Evolutionary conservation across 331 rosid species (phyloP).

Genomic region (Pyrus hybrid): DNA sequence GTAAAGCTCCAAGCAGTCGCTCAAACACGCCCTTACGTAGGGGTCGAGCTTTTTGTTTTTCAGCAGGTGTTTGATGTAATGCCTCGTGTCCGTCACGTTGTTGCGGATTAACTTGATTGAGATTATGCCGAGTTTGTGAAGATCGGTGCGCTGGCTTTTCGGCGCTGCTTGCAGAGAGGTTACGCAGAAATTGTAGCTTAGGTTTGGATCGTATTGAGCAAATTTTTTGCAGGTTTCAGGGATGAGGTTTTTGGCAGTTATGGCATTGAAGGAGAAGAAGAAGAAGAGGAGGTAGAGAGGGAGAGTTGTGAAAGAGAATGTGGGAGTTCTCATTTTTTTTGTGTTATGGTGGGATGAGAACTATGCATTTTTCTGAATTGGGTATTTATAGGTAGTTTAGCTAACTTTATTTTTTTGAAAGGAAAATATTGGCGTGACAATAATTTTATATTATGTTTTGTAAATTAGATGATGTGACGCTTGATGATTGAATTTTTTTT

Average conservation of each 20-base stretch:
- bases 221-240: conserved; percentile 43
- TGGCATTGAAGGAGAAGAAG: not conserved
- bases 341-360: not conserved
- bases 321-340: not conserved
- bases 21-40: conserved; percentile 21
- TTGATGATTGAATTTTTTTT: too few species aligned
- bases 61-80: conserved; percentile 19
- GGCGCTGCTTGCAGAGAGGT: conserved; percentile 38
- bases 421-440: too few species aligned
- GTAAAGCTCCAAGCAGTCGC: conserved; percentile 61
- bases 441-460: too few species aligned
- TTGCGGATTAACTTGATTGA: conserved; percentile 32
- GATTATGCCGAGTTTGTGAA: conserved; percentile 41
- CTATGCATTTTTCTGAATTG: not conserved
- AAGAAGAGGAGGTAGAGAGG: conserved; percentile 18
- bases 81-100: conserved; percentile 39
- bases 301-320: conserved; percentile 4
- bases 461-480: too few species aligned
- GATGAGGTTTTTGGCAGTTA: conserved; percentile 28
- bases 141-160: conserved; percentile 15
- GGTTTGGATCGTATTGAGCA: conserved; percentile 50
- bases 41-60: conserved; percentile 21
- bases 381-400: not conserved
- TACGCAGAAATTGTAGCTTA: conserved; percentile 55
- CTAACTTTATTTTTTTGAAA: not conserved